Evolutionary conservation across 2,329 filamentous ascomycete genomes (phyloP), one percentile per base, ranked within the genome.

Genomic region (Orbilia ellipsospora): DNA sequence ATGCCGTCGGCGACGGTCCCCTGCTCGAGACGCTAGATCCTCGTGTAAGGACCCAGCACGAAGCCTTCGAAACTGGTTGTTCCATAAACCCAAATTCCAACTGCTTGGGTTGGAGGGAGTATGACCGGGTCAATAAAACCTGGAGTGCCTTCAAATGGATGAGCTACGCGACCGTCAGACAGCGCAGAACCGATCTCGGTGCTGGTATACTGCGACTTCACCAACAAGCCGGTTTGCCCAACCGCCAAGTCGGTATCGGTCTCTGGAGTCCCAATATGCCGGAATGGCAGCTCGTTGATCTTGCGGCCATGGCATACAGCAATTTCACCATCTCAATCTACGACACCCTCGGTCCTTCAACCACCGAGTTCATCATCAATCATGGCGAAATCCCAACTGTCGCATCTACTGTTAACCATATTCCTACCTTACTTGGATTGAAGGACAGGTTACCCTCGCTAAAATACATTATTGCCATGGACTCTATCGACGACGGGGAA

Each of bases 311-410:
- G 84, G 95, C 93, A 12, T 95, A 98, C 83, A 88, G 90, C 6
- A 88, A 98, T 31, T 98, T 87, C 83, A 92, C 91, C 20, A 93
- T 99, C 66, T 97, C 94, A 4, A 90, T 99, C 60, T 99, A 99
- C 85, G 95, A 98, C 83, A 97, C 94, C 12, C 88, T 99, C 4
- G 94, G 94, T 8, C 90, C 94, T 12, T 92, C 97, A 78, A 89
- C 94, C 1, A 94, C 92, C 69, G 93, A 98, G 84, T 98, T 92
- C 84, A 97, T 99, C 83, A 91, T 98, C 84, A 96, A 96, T 83
- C 94, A 98, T 82, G 89, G 93, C 65, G 87, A 90, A 77, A 85
- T 98, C 68, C 83, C 86, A 72, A 92, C 90, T 80, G 88, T 98
- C 45, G 89, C 91, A 77, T 90, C 92, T 72, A 79, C 77, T 45